These are phyloP conservation scores for Puccinia horiana DNA, from an alignment of 1,284 basidiomycete species.

Conservation along the genomic window DNA sequence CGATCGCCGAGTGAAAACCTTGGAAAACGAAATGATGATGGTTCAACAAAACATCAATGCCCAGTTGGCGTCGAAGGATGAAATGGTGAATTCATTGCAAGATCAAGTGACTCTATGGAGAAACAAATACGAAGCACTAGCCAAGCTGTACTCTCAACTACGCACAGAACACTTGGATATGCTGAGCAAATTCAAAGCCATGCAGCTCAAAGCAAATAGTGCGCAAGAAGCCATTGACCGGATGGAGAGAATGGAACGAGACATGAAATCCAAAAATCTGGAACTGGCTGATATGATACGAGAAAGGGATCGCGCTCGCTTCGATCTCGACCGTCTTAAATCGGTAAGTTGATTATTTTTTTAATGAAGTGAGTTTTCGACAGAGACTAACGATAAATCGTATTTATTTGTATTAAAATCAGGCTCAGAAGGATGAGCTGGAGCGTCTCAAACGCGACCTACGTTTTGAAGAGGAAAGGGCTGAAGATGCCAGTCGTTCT, in stretches of 20 bases:
- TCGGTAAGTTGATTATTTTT: conserved; percentile 61
- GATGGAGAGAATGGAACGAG: conserved; percentile 99
- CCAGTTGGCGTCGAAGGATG: conserved; percentile 90
- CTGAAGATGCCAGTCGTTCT: conserved; percentile 85
- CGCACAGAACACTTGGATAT: conserved; percentile 96
- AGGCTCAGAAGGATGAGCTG: conserved; percentile 89
- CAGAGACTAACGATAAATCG: background rate
- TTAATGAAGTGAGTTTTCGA: background rate
- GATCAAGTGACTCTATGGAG: conserved; percentile 96
- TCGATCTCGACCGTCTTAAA: conserved; percentile 94
- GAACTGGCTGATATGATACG: conserved; percentile 99
- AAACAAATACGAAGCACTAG: conserved; percentile 97
- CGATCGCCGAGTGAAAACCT: conserved; percentile 90
- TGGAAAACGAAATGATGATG: conserved; percentile 84
- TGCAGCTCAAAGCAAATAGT: conserved; percentile 97
- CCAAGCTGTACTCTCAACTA: conserved; percentile 97
- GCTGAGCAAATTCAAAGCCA: conserved; percentile 93
- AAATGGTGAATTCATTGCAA: conserved; percentile 90
- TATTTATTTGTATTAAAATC: background rate
- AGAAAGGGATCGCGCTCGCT: conserved; percentile 91
- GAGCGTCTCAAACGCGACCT: conserved; percentile 91
- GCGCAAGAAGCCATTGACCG: conserved; percentile 98
- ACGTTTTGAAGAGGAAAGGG: conserved; percentile 94
- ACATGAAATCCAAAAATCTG: conserved; percentile 95
- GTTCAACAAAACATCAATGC: conserved; percentile 78